A percentile compares a stretch with the other conserved stretches of the same genome.
These are phyloP conservation scores for Mortierella sp. DNA, from an alignment of 371 early-diverging fungal species.

Conservation along the genomic window DNA sequence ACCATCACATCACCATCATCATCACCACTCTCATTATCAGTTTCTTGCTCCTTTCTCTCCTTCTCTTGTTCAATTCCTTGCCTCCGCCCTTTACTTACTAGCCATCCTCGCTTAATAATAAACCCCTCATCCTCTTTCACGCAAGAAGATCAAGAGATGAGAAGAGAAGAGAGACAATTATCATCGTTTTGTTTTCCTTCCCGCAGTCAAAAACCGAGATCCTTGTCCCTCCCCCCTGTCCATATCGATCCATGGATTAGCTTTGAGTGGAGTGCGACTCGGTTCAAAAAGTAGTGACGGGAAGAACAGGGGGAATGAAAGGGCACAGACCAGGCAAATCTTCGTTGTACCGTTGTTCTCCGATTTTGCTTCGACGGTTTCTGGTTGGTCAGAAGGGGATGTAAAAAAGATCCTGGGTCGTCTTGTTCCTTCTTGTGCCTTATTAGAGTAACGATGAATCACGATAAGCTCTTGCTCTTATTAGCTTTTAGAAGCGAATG, in stretches of 20 bases:
- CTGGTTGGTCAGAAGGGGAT: neutral
- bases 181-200: too few relatives aligned
- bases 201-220: too few relatives aligned
- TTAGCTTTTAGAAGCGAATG: too few relatives aligned
- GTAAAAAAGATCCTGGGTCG: neutral
- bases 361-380: neutral
- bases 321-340: constrained; percentile 7
- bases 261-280: neutral
- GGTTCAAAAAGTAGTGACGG: neutral
- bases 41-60: too few relatives aligned
- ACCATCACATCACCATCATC: neutral
- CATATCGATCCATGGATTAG: neutral
- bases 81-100: neutral
- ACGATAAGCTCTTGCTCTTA: constrained; percentile 10
- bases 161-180: neutral
- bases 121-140: neutral
- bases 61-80: neutral
- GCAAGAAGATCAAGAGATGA: neutral
- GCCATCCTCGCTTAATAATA: neutral
- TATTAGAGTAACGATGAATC: neutral
- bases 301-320: neutral
- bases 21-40: neutral
- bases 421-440: neutral
- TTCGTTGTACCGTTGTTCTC: neutral
- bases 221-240: neutral